Conservation (phyloP, 2,329 filamentous ascomycete genomes). For the Emericellopsis cladophorae region DNA sequence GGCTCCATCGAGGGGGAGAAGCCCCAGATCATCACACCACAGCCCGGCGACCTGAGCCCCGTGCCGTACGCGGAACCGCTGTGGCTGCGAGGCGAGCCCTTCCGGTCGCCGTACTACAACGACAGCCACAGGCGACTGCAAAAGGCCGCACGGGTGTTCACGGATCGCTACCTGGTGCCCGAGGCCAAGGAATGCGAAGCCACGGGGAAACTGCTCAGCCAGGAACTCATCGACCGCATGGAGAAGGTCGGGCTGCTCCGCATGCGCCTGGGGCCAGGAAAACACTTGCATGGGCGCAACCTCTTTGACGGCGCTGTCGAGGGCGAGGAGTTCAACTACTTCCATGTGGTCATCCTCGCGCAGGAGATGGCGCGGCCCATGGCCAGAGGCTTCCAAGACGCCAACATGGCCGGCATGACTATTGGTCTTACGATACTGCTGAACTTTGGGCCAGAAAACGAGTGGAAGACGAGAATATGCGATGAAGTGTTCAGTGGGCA, state of each 20-base stretch:
- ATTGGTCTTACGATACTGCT: constrained; percentile 71
- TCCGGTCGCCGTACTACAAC: constrained; percentile 70
- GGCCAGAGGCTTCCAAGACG: constrained; percentile 73
- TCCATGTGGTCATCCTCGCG: constrained; percentile 65
- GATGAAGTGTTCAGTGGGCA: constrained; percentile 64
- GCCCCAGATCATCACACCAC: constrained; percentile 56
- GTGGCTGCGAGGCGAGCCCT: constrained; percentile 60
- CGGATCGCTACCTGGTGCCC: constrained; percentile 56
- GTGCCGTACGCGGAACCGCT: constrained; percentile 80
- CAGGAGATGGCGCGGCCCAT: constrained; percentile 64
- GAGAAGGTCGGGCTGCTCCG: constrained; percentile 60
- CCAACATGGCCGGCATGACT: constrained; percentile 77
- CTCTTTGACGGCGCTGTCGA: constrained; percentile 58
- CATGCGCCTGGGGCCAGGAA: constrained; percentile 74
- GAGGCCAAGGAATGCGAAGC: constrained; percentile 68
- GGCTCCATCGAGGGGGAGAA: constrained; percentile 61
- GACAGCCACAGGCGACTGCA: constrained; percentile 60
- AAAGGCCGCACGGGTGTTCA: constrained; percentile 59
- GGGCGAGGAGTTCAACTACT: constrained; percentile 76
- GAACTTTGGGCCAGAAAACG: constrained; percentile 60
- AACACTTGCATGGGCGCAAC: constrained; percentile 60
- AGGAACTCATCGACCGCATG: constrained; percentile 68
- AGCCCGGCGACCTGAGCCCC: constrained; percentile 57
- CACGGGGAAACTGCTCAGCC: constrained; percentile 57
- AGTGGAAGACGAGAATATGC: constrained; percentile 53